Conservation (phyloP, 1,284 basidiomycete species). For the Microbotryum intermedium region DNA sequence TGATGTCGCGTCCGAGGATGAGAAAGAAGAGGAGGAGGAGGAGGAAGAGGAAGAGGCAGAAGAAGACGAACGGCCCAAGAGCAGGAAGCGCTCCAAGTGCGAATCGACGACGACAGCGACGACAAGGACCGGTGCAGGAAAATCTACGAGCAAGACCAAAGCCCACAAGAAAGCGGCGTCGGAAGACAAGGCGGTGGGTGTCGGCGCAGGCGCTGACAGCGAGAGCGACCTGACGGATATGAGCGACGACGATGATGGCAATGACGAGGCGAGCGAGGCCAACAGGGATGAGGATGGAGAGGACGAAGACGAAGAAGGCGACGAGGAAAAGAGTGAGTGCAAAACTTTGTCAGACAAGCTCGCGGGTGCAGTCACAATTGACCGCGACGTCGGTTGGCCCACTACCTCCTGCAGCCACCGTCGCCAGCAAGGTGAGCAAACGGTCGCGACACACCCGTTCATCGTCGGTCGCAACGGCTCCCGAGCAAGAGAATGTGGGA, state of each 20-base stretch:
- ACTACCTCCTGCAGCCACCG: neutral
- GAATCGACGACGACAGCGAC: neutral
- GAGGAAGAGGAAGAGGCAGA: neutral
- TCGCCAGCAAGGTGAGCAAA: too few species aligned
- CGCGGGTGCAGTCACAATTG: neutral
- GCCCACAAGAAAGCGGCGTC: neutral
- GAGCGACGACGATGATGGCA: neutral
- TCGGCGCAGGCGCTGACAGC: neutral
- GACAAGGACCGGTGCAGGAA: neutral
- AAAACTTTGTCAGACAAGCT: neutral
- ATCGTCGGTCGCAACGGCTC: too few species aligned
- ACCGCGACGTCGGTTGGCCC: neutral
- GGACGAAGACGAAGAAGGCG: neutral
- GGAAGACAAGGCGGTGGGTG: neutral
- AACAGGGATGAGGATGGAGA: neutral
- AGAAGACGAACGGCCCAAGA: slow-evolving; percentile 2
- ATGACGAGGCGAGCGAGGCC: neutral
- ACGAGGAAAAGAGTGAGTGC: neutral
- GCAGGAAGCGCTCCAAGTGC: neutral
- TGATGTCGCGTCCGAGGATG: neutral
- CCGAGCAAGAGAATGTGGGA: too few species aligned
- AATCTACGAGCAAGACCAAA: neutral
- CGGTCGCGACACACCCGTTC: too few species aligned
- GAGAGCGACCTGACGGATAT: neutral
- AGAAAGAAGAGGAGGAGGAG: neutral